Percentiles rank a stretch among this genome's conserved stretches.
phyloP scores from a whole-genome alignment of 768 basidiomycete genomes.

The Tremella fuciformis region DNA sequence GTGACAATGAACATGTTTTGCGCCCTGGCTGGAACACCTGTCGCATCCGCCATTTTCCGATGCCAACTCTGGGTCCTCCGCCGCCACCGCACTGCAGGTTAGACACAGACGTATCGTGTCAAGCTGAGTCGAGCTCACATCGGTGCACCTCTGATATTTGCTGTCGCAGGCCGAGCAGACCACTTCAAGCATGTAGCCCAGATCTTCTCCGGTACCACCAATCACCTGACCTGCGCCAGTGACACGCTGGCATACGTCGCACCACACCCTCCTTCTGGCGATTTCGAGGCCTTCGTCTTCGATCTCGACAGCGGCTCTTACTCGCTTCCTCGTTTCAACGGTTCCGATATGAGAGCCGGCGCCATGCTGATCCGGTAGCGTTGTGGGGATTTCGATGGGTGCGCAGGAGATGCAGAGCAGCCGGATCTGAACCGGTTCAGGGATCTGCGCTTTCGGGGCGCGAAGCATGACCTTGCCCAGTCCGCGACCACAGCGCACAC shows the following conservation, averaged over 20 bases:
- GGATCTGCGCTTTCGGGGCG: constrained; percentile 32
- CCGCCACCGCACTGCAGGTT: constrained; percentile 48
- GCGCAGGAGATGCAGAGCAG: constrained; percentile 30
- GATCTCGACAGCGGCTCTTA: constrained; percentile 31
- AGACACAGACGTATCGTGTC: neutral
- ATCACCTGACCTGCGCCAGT: constrained; percentile 29
- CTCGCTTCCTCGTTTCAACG: constrained; percentile 40
- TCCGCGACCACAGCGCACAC: constrained; percentile 21
- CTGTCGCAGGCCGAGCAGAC: constrained; percentile 40
- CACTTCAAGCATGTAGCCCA: constrained; percentile 37
- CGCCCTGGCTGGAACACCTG: constrained; percentile 50
- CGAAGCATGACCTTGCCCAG: constrained; percentile 37
- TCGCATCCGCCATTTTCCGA: constrained; percentile 52
- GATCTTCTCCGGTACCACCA: constrained; percentile 24
- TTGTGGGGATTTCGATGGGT: constrained; percentile 19
- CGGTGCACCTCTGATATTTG: constrained; percentile 45
- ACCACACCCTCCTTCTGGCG: constrained; percentile 30
- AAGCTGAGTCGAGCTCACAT: constrained; percentile 18
- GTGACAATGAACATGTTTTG: constrained; percentile 49
- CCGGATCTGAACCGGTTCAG: constrained; percentile 19
- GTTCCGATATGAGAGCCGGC: constrained; percentile 26
- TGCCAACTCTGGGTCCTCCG: constrained; percentile 49
- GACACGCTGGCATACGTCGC: constrained; percentile 49
- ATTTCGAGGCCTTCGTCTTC: constrained; percentile 34
- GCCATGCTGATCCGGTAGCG: constrained; percentile 15